Evolutionary conservation across 1,284 basidiomycete genomes (phyloP), one percentile per base, ranked within the genome.

Genomic region (Cutaneotrichosporon arboriforme): DNA sequence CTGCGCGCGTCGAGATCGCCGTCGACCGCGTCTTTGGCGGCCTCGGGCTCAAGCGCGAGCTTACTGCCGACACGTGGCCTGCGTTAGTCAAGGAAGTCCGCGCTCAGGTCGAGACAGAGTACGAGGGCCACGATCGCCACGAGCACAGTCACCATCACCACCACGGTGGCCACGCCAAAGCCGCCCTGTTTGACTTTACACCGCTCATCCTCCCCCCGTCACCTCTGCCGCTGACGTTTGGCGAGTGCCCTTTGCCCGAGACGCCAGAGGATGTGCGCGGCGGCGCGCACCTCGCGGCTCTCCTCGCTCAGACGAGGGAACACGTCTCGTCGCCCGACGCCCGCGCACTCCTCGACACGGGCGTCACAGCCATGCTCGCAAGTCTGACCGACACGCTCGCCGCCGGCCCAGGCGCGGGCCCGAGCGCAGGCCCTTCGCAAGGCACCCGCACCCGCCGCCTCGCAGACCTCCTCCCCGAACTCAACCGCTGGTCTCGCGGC

Each of bases 281-380:
- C 53, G 61, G 62, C 3, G 21, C 42, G 0, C 62, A 68, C 49
- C 65, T 76, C 17, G 45, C 51, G 7, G 41, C 54, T 5, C 64
- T 76, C 7, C 61, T 72, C 18, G 42, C 51, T n/a, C 65, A 76
- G 52, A 67, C 72, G 8, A 37, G 43, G 23, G 48, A 60, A 10
- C 74, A 76, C 51, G 51, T 74, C 17, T 46, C 44, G 4, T 69
- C 67, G 1, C 58, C 71, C 8, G 74, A 76, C 57, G 68, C 63
- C 13, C 54, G 62, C 23, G 67, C 68, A 36, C 60, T 76, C 12
- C 49, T 74, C 36, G 64, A 72, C 34, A 63, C 63, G 31, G 69
- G 70, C 14, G 64, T 73, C 4, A 45, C 57, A n/a, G 57, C 61
- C 14, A 60, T 76, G 55, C 57, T 67, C 18, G 35, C 40, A 4